These are phyloP conservation scores for Pochonia chlamydosporia DNA, from an alignment of 2,329 filamentous ascomycete species.

Conservation along the genomic window DNA sequence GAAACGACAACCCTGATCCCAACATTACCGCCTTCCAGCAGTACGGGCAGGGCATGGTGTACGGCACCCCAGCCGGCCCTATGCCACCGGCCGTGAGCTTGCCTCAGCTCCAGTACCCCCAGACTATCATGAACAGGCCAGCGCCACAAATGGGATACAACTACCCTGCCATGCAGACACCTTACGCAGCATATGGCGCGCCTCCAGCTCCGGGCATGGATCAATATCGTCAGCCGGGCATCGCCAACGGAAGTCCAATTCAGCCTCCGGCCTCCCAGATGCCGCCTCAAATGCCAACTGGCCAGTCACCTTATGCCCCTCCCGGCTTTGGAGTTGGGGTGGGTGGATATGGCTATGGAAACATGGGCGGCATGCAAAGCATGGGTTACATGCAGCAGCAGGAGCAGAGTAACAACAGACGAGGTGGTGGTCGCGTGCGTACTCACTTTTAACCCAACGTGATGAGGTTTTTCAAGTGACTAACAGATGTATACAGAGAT, in stretches of 20 bases:
- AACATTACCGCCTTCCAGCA: slow-evolving; percentile 43
- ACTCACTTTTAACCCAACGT: neutral
- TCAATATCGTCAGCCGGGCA: slow-evolving; percentile 47
- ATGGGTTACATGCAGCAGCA: slow-evolving; percentile 47
- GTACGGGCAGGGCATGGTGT: slow-evolving; percentile 48
- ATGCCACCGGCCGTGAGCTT: slow-evolving; percentile 42
- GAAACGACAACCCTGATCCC: slow-evolving; percentile 47
- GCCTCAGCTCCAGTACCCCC: slow-evolving; percentile 55
- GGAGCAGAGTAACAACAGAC: slow-evolving; percentile 49
- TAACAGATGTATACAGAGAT: slow-evolving; percentile 17
- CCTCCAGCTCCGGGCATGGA: slow-evolving; percentile 42
- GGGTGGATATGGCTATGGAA: slow-evolving; percentile 39
- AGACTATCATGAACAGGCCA: slow-evolving; percentile 49
- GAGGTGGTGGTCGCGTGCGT: slow-evolving; percentile 52
- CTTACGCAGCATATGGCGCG: slow-evolving; percentile 47
- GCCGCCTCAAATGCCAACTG: slow-evolving; percentile 32
- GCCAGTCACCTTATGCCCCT: slow-evolving; percentile 40
- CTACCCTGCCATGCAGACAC: slow-evolving; percentile 50
- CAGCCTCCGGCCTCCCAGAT: slow-evolving; percentile 37
- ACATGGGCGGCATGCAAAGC: slow-evolving; percentile 40
- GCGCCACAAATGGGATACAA: slow-evolving; percentile 50
- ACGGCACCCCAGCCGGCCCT: slow-evolving; percentile 37
- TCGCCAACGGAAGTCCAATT: slow-evolving; percentile 46
- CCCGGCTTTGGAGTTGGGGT: slow-evolving; percentile 46
- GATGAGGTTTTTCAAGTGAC: neutral